Evolutionary conservation across 768 basidiomycete genomes (phyloP), one percentile per base, ranked within the genome.

Genomic region (Rhodotorula kratochvilovae): DNA sequence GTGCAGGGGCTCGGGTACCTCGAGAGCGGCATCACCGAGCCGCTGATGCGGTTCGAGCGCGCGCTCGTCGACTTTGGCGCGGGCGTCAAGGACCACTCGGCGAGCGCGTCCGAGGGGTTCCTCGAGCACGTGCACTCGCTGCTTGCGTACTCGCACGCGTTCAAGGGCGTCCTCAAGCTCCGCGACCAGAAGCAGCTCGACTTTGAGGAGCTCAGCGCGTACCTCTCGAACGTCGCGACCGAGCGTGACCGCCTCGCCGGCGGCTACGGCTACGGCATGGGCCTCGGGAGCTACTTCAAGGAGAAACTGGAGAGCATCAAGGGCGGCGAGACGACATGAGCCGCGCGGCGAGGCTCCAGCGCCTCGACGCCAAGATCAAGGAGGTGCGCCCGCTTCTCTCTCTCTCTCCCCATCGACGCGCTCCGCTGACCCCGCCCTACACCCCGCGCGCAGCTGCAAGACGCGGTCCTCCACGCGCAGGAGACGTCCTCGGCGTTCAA

Each of bases 121-220:
- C 86, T 97, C 50, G 82, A 88, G 39, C 92, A 95, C 78, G 83
- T 97, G 2, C 92, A 96, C 78, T 92, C 93, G 4, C 84, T 98
- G 12, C 83, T 93, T n/a, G 85, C 88, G n/a, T 97, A 97, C 81
- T 91, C 92, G 4, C 88, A 92, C 78, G 88, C 91, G 42, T 95
- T 97, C 76, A 88, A 91, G 62, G 87, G 89, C n/a, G 92, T 98
- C 31, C 85, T 99, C 74, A 95, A 91, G 81, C 85, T 96, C 42
- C 88, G 96, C 56, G 96, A 98, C 80, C 96, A 98, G 81, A 99
- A 98, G 80, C 96, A 99, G 80, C 86, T 98, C 66, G 96, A 99
- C 79, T 95, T 97, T 73, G 96, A 99, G 81, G 95, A 98, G 79
- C 85, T 98, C 16, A 92, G 92, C 4, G 90, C 92, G 63, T 98